Base-by-base conservation (phyloP, 192 early-diverging fungal genomes). In the Cetraspora pellucida region DNA sequence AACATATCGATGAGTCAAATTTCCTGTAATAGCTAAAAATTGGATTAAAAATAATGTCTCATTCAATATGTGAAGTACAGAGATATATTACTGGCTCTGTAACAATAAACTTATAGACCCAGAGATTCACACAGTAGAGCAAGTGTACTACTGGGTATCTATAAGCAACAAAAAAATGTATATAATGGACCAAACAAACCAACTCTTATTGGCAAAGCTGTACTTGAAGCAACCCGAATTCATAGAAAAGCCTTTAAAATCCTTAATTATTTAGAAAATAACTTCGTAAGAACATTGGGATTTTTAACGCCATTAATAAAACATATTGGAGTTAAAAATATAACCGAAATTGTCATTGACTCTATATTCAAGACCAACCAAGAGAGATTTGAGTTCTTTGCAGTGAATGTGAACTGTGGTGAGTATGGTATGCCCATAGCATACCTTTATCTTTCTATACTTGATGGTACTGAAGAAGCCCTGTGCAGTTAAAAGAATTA, bases 131-230 rank as follows among this genome's bases (percentile, higher is more conserved):
- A 71, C 44, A 9, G 49, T 13, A 21, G 49, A 47, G 11, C 68
- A 71, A 27, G 49, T 52, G 0, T 71, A 71, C 30, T 25, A 37
- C 5, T 71, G 23, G 68, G 23, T 46, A 52, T 71, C 45, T n/a
- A 14, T 52, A 9, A 23, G 3, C 50, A 71, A 28, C 17, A 71
- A 50, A 52, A 19, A 71, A 14, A 71, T n/a, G 25, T 71, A 71
- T 49, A 71, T 71, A 14, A 28, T 71, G 9, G 50, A 71, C 50
- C 45, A 1, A 16, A 14, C n/a, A 27, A 71, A 71, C 2, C 68
- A 71, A 2, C 68, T 71, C 10, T 16, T 71, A 27, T 71, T 46
- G 37, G 27, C 63, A 65, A 65, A 65, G 19, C 10, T 30, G 30
- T 65, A 65, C 3, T 28, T 65, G 31, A 4, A 65, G 30, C 31